Conservation (phyloP, 805 yeast species). For the Zygosaccharomyces bailii region DNA sequence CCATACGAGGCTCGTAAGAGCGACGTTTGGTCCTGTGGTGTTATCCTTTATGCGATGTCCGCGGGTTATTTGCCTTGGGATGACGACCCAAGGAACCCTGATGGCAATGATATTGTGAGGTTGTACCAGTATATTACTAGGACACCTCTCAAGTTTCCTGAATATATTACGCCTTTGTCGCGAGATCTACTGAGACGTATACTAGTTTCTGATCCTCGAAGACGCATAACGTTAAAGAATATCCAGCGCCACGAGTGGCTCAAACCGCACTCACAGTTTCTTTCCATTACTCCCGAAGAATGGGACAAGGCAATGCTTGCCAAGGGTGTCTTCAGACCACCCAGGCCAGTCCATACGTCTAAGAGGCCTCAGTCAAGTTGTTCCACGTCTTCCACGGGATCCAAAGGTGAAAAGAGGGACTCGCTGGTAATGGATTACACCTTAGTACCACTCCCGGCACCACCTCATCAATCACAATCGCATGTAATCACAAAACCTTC, state of each 20-base stretch:
- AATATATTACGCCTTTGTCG: conserved; percentile 83
- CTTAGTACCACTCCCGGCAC: conserved; percentile 49
- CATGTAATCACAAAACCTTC: conserved; percentile 52
- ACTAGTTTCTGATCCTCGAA: conserved; percentile 78
- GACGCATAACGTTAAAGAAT: conserved; percentile 63
- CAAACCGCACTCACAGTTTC: conserved; percentile 73
- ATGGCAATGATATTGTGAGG: conserved; percentile 88
- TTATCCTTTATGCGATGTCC: conserved; percentile 91
- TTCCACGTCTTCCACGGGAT: conserved; percentile 40
- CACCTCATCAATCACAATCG: conserved; percentile 66
- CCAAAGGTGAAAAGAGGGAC: conserved; percentile 41
- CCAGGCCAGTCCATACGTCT: conserved; percentile 17
- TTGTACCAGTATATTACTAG: conserved; percentile 87
- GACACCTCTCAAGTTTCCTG: conserved; percentile 93
- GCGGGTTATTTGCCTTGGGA: conserved; percentile 97
- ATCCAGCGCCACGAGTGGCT: conserved; percentile 87
- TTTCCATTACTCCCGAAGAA: conserved; percentile 80
- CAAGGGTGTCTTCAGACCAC: conserved; percentile 22
- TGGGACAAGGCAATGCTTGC: conserved; percentile 60
- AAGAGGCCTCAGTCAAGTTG: conserved; percentile 33
- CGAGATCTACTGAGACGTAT: conserved; percentile 85
- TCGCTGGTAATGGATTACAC: conserved; percentile 35
- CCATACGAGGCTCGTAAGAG: conserved; percentile 92
- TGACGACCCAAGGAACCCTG: conserved; percentile 95
- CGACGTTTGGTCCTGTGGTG: conserved; percentile 97